These are phyloP conservation scores for Oryza longistaminata DNA, from an alignment of 176 grass and related monocot genomes.

Conservation along the genomic window DNA sequence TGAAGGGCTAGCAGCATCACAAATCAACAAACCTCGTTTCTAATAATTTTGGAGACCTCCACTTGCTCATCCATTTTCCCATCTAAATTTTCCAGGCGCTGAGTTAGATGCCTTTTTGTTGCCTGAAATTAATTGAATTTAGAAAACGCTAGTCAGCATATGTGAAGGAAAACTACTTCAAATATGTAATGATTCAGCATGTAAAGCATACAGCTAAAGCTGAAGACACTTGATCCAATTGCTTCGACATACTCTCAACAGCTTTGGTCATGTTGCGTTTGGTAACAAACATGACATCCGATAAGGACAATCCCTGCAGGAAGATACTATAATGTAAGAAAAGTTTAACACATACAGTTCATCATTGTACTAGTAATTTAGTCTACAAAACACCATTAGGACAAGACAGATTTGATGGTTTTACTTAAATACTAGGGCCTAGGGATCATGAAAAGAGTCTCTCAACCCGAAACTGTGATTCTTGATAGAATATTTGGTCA, in stretches of 20 bases:
- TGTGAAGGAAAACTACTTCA: not conserved
- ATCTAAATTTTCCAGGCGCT: slow-evolving; percentile 90
- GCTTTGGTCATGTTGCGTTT: slow-evolving; percentile 90
- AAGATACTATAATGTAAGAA: slow-evolving; percentile 42
- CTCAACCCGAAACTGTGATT: slow-evolving; percentile 20
- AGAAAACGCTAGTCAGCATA: not conserved
- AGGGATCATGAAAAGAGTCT: not conserved
- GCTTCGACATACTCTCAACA: slow-evolving; percentile 84
- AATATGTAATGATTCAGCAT: slow-evolving; percentile 31
- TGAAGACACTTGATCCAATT: slow-evolving; percentile 87
- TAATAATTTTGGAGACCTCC: slow-evolving; percentile 77
- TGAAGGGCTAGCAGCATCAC: slow-evolving; percentile 12
- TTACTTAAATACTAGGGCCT: slow-evolving; percentile 15
- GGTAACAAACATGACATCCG: slow-evolving; percentile 97
- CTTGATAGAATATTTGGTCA: slow-evolving; percentile 9
- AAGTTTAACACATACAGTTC: slow-evolving; percentile 1
- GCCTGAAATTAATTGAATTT: slow-evolving; percentile 53
- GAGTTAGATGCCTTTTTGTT: slow-evolving; percentile 85
- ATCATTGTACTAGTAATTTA: not conserved
- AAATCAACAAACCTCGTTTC: slow-evolving; percentile 69
- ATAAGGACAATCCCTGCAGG: slow-evolving; percentile 80
- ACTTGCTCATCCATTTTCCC: slow-evolving; percentile 88
- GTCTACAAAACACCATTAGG: slow-evolving; percentile 3
- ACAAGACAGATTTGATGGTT: not conserved
- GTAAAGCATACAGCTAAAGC: slow-evolving; percentile 68